phyloP scores from a whole-genome alignment of 495 filamentous ascomycete species.

The Amorphotheca resinae region DNA sequence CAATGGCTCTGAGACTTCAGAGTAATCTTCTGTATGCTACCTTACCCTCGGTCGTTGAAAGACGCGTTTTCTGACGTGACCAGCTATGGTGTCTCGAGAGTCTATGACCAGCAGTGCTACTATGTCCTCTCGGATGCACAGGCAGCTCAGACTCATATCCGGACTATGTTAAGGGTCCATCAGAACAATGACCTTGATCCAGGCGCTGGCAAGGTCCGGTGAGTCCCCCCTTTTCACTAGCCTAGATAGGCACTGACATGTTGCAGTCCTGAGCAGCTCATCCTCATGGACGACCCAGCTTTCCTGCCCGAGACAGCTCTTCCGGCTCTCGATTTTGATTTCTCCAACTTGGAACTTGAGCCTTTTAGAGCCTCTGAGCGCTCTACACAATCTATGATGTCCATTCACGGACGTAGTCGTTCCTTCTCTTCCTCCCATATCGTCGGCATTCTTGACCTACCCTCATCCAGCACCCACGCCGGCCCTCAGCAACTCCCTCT shows the following conservation, averaged over 20 bases:
- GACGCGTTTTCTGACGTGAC: slow-evolving; percentile 1
- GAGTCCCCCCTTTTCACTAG: slow-evolving; percentile 12
- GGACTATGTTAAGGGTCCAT: slow-evolving; percentile 42
- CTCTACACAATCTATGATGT: slow-evolving; percentile 25
- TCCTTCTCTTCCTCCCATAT: slow-evolving; percentile 10
- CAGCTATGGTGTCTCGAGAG: slow-evolving; percentile 70
- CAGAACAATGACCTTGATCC: slow-evolving; percentile 47
- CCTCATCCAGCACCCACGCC: slow-evolving; percentile 13
- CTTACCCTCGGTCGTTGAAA: slow-evolving; percentile 28
- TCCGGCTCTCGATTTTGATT: slow-evolving; percentile 43
- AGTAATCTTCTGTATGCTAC: slow-evolving; percentile 54
- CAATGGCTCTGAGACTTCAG: slow-evolving; percentile 85
- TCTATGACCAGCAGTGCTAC: slow-evolving; percentile 74
- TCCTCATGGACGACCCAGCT: slow-evolving; percentile 74
- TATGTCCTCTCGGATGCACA: slow-evolving; percentile 77
- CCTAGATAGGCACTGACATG: background rate
- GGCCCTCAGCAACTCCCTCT: slow-evolving; percentile 16
- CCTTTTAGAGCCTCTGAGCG: slow-evolving; percentile 25
- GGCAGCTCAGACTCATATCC: slow-evolving; percentile 60
- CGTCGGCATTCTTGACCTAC: slow-evolving; percentile 21
- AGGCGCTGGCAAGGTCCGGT: slow-evolving; percentile 63
- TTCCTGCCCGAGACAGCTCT: slow-evolving; percentile 61
- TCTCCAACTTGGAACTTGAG: slow-evolving; percentile 25
- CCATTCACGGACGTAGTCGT: slow-evolving; percentile 22
- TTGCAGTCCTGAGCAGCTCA: slow-evolving; percentile 61